Evolutionary conservation across 768 basidiomycete species (phyloP).

Genomic region (Lyophyllum semitale): DNA sequence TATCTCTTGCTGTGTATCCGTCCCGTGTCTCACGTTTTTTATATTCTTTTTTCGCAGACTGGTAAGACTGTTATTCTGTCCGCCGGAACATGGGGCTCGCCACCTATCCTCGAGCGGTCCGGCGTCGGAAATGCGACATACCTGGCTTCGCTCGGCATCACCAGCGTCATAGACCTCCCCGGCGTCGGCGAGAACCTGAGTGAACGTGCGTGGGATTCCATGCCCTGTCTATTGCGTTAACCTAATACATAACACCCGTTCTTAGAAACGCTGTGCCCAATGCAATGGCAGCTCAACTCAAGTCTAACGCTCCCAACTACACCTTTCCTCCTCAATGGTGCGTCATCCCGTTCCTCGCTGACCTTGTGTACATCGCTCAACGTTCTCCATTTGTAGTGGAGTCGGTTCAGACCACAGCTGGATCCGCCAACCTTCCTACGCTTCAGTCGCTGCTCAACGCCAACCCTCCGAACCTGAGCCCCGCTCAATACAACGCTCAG

Average conservation of each 20-base stretch:
- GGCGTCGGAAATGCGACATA: constrained; percentile 2
- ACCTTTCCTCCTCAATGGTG: no score
- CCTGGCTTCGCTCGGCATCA: constrained; percentile 1
- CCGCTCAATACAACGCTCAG: no score
- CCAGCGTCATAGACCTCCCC: constrained; percentile 2
- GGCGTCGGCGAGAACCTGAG: constrained; percentile 6
- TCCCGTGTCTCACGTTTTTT: neutral
- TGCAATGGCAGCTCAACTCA: neutral
- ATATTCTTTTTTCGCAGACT: neutral
- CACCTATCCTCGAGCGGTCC: neutral
- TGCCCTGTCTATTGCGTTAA: neutral
- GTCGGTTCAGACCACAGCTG: no score
- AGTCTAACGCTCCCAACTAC: neutral
- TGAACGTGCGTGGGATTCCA: neutral
- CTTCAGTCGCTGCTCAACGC: no score
- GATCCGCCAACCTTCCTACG: no score
- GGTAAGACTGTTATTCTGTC: neutral
- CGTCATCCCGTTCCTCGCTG: no score
- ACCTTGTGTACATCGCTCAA: neutral
- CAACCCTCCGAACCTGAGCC: no score
- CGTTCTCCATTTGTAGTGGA: neutral
- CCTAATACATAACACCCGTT: neutral
- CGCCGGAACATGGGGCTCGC: neutral
- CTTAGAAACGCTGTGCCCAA: neutral
- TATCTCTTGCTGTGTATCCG: neutral